Conservation (phyloP, 2,329 filamentous ascomycete species). For the Celoporthe dispersa region DNA sequence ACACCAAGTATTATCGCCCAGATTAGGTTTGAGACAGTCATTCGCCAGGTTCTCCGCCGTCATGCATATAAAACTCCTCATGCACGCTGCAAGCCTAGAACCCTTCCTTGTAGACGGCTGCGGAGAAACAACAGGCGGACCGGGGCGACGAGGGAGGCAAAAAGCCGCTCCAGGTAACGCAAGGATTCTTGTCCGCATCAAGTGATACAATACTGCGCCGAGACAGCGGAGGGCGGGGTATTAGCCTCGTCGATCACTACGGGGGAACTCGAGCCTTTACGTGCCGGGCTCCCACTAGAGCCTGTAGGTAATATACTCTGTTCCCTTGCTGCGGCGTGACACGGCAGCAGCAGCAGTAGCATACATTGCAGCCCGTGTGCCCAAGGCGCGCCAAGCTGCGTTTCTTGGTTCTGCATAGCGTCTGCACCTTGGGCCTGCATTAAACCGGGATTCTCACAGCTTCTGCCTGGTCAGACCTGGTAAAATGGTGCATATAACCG, state of each 20-base stretch:
- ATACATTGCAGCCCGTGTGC: background rate
- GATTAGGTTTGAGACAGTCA: background rate
- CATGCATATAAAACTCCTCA: background rate
- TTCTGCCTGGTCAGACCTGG: conserved; percentile 17
- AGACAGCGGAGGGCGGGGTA: conserved; percentile 10
- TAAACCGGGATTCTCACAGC: conserved; percentile 12
- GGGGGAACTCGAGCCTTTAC: background rate
- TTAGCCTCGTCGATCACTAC: conserved; percentile 4
- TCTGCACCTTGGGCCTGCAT: background rate
- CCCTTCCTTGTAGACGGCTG: conserved; percentile 2
- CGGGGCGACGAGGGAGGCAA: background rate
- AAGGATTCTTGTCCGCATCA: conserved; percentile 10
- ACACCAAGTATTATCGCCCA: background rate
- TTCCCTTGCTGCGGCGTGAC: background rate
- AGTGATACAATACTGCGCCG: conserved; percentile 17
- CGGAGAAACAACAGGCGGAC: conserved; percentile 15
- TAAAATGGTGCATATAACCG: conserved; percentile 42
- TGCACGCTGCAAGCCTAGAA: conserved; percentile 8
- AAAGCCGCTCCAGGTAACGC: conserved; percentile 19
- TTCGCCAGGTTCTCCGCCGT: background rate
- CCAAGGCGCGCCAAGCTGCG: background rate
- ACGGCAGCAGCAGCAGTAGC: background rate
- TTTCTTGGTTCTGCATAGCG: conserved; percentile 1
- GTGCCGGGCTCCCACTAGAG: conserved; percentile 1
- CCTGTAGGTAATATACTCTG: background rate